Evolutionary conservation across 805 yeast genomes (phyloP).

Genomic region (Cyberlindnera euphorbiiphila): DNA sequence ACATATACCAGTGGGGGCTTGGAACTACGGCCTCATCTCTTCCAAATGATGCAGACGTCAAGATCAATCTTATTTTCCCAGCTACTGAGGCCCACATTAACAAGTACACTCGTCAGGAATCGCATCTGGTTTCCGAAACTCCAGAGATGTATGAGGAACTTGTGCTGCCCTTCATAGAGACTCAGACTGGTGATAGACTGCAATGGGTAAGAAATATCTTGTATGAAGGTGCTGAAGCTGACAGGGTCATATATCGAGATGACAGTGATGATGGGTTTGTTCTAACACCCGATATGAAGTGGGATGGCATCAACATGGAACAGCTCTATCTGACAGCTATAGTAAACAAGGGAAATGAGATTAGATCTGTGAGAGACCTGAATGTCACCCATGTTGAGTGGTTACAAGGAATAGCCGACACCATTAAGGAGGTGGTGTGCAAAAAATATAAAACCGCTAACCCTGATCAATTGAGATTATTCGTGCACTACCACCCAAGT

Average conservation of each 20-base stretch:
- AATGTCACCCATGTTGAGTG: slow-evolving; percentile 53
- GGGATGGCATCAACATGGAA: slow-evolving; percentile 76
- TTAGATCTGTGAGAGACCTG: slow-evolving; percentile 74
- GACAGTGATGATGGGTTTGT: slow-evolving; percentile 53
- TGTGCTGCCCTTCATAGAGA: slow-evolving; percentile 72
- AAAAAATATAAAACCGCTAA: slow-evolving; percentile 40
- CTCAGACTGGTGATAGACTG: slow-evolving; percentile 72
- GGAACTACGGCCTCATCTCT: slow-evolving; percentile 46
- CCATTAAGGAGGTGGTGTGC: slow-evolving; percentile 46
- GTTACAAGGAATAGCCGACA: slow-evolving; percentile 43
- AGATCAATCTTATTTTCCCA: slow-evolving; percentile 78
- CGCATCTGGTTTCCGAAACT: slow-evolving; percentile 70
- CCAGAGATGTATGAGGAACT: slow-evolving; percentile 62
- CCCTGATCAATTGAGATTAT: slow-evolving; percentile 62
- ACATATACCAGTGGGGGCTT: slow-evolving; percentile 80
- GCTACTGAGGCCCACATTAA: slow-evolving; percentile 83
- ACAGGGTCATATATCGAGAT: slow-evolving; percentile 60
- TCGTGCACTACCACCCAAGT: slow-evolving; percentile 92
- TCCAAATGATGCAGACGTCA: slow-evolving; percentile 53
- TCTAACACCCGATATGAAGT: slow-evolving; percentile 90
- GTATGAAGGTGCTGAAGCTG: slow-evolving; percentile 78
- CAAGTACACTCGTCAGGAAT: slow-evolving; percentile 62
- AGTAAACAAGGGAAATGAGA: slow-evolving; percentile 56
- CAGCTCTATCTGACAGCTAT: slow-evolving; percentile 76
- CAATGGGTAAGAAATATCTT: slow-evolving; percentile 90